Base-by-base conservation (phyloP, 768 basidiomycete species). In the Hygrocybe punicea region DNA sequence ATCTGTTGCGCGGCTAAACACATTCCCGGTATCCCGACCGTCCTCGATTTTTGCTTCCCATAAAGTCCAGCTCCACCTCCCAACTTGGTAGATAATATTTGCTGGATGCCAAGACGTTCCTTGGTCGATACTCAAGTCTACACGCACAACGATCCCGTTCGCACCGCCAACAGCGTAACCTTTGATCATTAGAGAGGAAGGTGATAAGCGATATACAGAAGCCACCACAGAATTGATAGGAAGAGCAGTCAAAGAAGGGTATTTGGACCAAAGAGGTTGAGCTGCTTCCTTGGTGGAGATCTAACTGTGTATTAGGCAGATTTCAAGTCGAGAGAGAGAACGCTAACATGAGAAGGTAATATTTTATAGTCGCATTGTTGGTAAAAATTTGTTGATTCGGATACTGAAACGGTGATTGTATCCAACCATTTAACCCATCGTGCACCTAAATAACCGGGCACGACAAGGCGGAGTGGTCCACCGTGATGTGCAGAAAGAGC, bases 341-440 rank as follows among this genome's bases (percentile, higher is more conserved):
- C 13, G 21, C 76, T 44, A 61, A 81, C 80, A 46, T 72, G 63
- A 11, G 83, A 78, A 7, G 84, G 83, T 16, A 85, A 67, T 53
- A 87, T 70, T 60, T 83, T 87, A 69, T 89, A 90, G 66, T 89
- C 87, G 4, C 76, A 77, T 66, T 87, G 85, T 60, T 88, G 86
- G 64, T 87, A 89, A 67, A 82, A 87, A 64, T 85, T 87, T 29
- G 79, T 76, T 1, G 85, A 86, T 69, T 89, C 86, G 6, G 69
- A 65, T 0, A 67, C 21, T 4, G 84, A 80, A 56, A 87, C 63
- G 24, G 76, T 70, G 62, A 88, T 82, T 1, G 74, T 81, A 62
- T 86, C 84, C 0, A 87, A 73, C 87, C 87, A 89, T 73, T 89
- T 88, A 7, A 87, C 85, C 84, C 86, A 87, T 10, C 87, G 81